phyloP scores from a whole-genome alignment of 140 eudicot species.

The Anethum foeniculum region DNA sequence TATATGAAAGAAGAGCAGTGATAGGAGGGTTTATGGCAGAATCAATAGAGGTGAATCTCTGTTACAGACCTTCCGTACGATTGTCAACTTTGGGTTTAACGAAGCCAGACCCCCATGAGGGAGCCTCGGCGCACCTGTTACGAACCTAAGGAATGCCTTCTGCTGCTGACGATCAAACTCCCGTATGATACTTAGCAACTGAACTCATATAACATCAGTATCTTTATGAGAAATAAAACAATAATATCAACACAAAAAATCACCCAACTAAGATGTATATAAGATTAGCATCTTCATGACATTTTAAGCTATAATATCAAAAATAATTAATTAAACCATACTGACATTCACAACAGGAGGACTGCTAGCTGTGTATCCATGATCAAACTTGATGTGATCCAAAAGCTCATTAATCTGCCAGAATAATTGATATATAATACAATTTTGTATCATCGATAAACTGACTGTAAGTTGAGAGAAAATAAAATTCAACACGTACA shows the following conservation, averaged over 20 bases:
- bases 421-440: background rate
- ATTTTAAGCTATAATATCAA: slow-evolving; percentile 10
- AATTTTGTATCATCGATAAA: background rate
- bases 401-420: slow-evolving; percentile 61
- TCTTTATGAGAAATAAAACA: background rate
- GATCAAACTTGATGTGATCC: slow-evolving; percentile 91
- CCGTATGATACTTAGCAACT: slow-evolving; percentile 71
- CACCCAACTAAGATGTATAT: background rate
- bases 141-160: slow-evolving; percentile 79
- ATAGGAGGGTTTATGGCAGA: background rate
- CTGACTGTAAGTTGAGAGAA: background rate
- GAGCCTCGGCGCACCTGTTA: slow-evolving; percentile 96
- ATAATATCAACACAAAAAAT: background rate
- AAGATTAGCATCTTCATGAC: background rate
- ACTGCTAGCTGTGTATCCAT: slow-evolving; percentile 91
- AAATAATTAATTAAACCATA: background rate
- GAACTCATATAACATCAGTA: slow-evolving; percentile 7
- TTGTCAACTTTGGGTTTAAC: slow-evolving; percentile 84
- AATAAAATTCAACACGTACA: slow-evolving; percentile 35
- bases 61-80: slow-evolving; percentile 76
- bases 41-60: background rate
- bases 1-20: background rate
- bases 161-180: slow-evolving; percentile 62
- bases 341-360: slow-evolving; percentile 72
- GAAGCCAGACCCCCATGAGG: slow-evolving; percentile 94